These are phyloP conservation scores for Eremochloa ophiuroides DNA, from an alignment of 176 grass and related monocot genomes.

Conservation along the genomic window DNA sequence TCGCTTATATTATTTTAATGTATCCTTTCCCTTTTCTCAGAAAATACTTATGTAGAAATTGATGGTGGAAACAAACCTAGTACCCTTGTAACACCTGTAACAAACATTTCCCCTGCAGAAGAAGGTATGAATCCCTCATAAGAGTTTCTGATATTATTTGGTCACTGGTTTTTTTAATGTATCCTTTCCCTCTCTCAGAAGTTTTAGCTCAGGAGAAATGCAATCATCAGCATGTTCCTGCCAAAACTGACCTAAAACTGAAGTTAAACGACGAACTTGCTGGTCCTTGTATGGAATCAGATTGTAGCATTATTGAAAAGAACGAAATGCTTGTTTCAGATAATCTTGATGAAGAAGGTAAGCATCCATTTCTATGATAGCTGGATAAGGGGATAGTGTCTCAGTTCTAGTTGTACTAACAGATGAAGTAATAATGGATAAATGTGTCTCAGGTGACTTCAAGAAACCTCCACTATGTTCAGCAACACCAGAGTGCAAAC, in stretches of 20 bases:
- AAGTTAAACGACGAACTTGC: background rate
- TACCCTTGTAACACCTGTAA: no score
- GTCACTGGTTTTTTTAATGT: background rate
- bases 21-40: no score
- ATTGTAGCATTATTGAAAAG: background rate
- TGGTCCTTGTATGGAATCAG: background rate
- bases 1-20: no score
- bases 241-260: background rate
- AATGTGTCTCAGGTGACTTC: slow-evolving; percentile 19
- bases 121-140: no score
- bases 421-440: background rate
- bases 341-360: slow-evolving; percentile 25
- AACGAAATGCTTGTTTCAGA: background rate
- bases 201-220: background rate
- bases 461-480: background rate
- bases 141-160: no score
- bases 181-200: background rate
- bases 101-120: no score
- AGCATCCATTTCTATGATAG: background rate
- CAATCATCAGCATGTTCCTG: background rate
- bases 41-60: no score
- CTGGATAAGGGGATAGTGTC: background rate
- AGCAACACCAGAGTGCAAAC: background rate
- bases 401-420: slow-evolving; percentile 1
- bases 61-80: no score